A percentile compares a stretch with the other conserved stretches of the same genome.
Evolutionary conservation across 441 rosid genomes (phyloP).

Genomic region (Populus hybrid): DNA sequence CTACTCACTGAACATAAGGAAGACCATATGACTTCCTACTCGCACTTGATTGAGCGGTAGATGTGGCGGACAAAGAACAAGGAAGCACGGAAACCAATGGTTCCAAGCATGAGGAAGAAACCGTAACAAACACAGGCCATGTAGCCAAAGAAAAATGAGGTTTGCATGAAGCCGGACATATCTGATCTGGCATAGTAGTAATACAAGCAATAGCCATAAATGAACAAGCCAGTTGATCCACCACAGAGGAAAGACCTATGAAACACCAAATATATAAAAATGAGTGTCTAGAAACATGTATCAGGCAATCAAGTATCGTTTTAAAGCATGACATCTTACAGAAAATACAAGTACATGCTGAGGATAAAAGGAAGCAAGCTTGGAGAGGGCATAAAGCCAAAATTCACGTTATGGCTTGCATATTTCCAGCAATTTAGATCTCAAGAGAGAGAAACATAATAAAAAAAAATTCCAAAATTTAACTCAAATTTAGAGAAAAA

Average conservation of each 20-base stretch:
- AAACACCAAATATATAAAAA: neutral
- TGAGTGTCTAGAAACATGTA: neutral
- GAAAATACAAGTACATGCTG: neutral
- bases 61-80: slow-evolving; percentile 51
- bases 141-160: slow-evolving; percentile 55
- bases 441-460: neutral
- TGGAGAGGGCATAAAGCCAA: neutral
- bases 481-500: neutral
- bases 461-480: neutral
- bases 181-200: slow-evolving; percentile 48
- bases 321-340: neutral
- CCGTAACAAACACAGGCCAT: slow-evolving; percentile 48
- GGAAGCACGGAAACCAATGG: slow-evolving; percentile 43
- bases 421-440: neutral
- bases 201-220: slow-evolving; percentile 46
- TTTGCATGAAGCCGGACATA: slow-evolving; percentile 60
- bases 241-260: slow-evolving; percentile 47
- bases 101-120: slow-evolving; percentile 53
- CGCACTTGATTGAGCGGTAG: slow-evolving; percentile 48
- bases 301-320: neutral
- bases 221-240: slow-evolving; percentile 48
- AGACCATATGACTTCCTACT: slow-evolving; percentile 21
- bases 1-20: neutral
- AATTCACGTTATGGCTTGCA: neutral
- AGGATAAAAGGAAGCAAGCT: neutral